Percentiles rank a stretch among this genome's conserved stretches.
phyloP scores from a whole-genome alignment of 2,329 filamentous ascomycete species.

The Fusarium nurragi region DNA sequence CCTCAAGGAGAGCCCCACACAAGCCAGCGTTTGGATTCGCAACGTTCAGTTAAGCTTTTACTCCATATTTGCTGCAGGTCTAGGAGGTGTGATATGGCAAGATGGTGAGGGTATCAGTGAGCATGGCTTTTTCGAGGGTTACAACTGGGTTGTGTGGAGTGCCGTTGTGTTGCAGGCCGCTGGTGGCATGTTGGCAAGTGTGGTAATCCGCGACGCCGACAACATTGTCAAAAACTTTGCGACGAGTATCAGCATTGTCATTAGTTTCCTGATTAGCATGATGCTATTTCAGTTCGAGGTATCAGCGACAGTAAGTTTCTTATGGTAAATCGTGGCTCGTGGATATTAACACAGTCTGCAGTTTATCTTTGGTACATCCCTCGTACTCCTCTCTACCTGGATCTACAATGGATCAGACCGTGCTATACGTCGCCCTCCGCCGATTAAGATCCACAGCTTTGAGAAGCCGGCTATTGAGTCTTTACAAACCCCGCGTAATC shows the following conservation, averaged over 20 bases:
- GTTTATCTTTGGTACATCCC: slow-evolving; percentile 82
- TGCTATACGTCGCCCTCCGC: slow-evolving; percentile 64
- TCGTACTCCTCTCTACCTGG: slow-evolving; percentile 85
- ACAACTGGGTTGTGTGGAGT: slow-evolving; percentile 90
- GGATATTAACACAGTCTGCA: slow-evolving; percentile 49
- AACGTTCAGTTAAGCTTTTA: slow-evolving; percentile 97
- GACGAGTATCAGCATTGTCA: slow-evolving; percentile 87
- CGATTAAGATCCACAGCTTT: slow-evolving; percentile 75
- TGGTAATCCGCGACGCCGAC: slow-evolving; percentile 54
- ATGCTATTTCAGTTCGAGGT: slow-evolving; percentile 85
- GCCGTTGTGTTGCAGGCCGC: slow-evolving; percentile 84
- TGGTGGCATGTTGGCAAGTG: slow-evolving; percentile 78
- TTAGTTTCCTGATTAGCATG: slow-evolving; percentile 86
- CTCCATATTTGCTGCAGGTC: slow-evolving; percentile 87
- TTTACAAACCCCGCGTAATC: slow-evolving; percentile 50
- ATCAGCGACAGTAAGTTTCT: slow-evolving; percentile 71
- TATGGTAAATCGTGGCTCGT: not conserved
- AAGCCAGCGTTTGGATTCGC: slow-evolving; percentile 87
- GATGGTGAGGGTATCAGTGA: slow-evolving; percentile 85
- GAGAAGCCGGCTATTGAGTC: slow-evolving; percentile 76
- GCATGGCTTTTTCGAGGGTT: slow-evolving; percentile 93
- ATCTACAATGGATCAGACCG: slow-evolving; percentile 79
- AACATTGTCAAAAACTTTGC: slow-evolving; percentile 96
- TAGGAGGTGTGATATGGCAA: slow-evolving; percentile 86
- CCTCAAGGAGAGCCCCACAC: slow-evolving; percentile 80